These are phyloP conservation scores for Asterionellopsis glacialis DNA, from an alignment of 108 stramenopile genomes.

Conservation along the genomic window DNA sequence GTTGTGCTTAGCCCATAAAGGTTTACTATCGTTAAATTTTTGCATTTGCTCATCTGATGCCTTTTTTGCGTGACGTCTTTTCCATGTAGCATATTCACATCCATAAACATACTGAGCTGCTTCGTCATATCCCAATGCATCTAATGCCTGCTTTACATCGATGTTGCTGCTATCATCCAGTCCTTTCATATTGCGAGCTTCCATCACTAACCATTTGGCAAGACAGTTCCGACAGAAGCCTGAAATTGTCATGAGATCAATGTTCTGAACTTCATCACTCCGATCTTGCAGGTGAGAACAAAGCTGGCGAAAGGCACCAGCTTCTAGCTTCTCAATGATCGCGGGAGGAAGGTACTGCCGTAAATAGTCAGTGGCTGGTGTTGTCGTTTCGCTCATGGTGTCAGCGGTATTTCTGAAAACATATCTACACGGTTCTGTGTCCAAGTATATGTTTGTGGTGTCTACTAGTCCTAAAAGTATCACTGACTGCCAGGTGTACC, in stretches of 20 bases:
- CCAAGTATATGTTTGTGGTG: too few relatives aligned
- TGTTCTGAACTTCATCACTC: slow-evolving; percentile 81
- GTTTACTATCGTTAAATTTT: slow-evolving; percentile 63
- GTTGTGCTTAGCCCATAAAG: slow-evolving; percentile 72
- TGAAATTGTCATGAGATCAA: slow-evolving; percentile 86
- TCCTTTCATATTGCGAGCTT: slow-evolving; percentile 66
- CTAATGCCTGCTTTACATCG: slow-evolving; percentile 29
- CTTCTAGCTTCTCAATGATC: slow-evolving; percentile 45
- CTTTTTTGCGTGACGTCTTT: slow-evolving; percentile 67
- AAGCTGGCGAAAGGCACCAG: slow-evolving; percentile 74
- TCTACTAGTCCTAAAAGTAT: too few relatives aligned
- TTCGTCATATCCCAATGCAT: slow-evolving; percentile 83
- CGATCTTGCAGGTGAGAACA: slow-evolving; percentile 65
- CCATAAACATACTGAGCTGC: slow-evolving; percentile 84
- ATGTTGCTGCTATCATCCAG: slow-evolving; percentile 12
- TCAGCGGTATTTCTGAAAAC: too few relatives aligned
- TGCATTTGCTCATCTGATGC: slow-evolving; percentile 79
- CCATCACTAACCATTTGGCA: slow-evolving; percentile 86
- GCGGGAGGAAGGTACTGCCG: slow-evolving; percentile 20
- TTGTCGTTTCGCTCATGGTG: not conserved
- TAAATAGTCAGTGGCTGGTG: slow-evolving; percentile 11
- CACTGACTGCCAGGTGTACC: too few relatives aligned
- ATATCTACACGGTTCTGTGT: too few relatives aligned
- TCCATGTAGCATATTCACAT: slow-evolving; percentile 80
- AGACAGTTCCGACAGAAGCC: slow-evolving; percentile 94